These are phyloP conservation scores for Heliamphora exappendiculata DNA, from an alignment of 148 eudicot genomes.

Conservation along the genomic window DNA sequence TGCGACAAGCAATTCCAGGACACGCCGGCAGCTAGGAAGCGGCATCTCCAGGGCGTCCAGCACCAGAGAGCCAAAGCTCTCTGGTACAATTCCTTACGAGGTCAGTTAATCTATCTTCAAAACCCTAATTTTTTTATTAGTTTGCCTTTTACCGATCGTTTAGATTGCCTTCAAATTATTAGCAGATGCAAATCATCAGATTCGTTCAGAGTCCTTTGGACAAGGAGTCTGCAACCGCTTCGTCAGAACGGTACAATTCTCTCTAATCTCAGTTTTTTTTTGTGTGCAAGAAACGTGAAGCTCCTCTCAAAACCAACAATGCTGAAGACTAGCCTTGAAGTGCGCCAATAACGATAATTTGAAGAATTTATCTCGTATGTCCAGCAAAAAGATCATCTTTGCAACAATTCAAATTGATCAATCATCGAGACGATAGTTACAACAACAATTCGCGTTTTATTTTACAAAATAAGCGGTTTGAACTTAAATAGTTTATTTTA, in stretches of 20 bases:
- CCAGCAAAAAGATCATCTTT: no score
- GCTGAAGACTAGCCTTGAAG: no score
- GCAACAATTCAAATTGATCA: no score
- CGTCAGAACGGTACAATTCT: constrained; percentile 46
- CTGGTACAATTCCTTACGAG: constrained; percentile 64
- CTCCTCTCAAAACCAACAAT: no score
- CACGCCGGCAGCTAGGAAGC: constrained; percentile 58
- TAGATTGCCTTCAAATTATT: not conserved
- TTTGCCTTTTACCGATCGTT: not conserved
- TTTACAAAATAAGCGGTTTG: no score
- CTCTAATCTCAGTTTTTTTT: not conserved
- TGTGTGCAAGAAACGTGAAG: no score
- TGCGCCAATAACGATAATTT: no score
- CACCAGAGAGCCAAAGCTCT: constrained; percentile 70
- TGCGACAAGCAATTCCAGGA: constrained; percentile 88
- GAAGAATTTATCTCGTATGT: no score
- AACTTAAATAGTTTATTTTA: no score
- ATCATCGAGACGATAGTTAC: no score
- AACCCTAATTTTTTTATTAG: constrained; percentile 14
- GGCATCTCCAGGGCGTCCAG: constrained; percentile 65
- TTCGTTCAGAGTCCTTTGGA: constrained; percentile 14
- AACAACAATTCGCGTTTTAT: no score
- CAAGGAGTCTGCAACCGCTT: constrained; percentile 76
- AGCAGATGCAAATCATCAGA: constrained; percentile 26
- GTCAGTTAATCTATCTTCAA: constrained; percentile 8